Base-by-base conservation (phyloP, 345 rosid genomes). In the Kernera saxatilis region DNA sequence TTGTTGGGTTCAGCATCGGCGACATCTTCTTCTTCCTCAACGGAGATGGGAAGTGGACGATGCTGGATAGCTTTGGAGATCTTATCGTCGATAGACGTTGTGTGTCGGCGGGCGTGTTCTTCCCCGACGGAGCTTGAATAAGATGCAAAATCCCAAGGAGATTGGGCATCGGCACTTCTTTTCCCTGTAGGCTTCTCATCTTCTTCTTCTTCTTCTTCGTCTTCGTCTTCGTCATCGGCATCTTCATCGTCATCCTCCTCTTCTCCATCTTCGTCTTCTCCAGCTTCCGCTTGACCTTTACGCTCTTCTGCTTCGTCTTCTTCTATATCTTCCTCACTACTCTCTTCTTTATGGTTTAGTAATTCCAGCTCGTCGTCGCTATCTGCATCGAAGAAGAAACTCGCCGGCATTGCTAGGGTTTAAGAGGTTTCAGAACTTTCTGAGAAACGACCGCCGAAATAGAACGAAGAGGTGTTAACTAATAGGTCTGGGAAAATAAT, bases 101-200 rank as follows among this genome's bases (percentile, higher is more conserved):
- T 94, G 75, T 87, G 88, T 4, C 95, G 88, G 15, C 96, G 97
- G 11, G 90, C 85, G 79, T 93, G 97, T 76, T 93, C 98, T 43
- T 93, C 97, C 15, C 90, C 87, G 1, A 87, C 94, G 45, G 97
- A 84, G 77, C 87, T 92, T 6, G 96, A 86, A 66, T 84, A 91
- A 10, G 91, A 75, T 48, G 89, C 86, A 56, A 94, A 91, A 72
- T 94, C 96, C 97, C 96, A 91, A 5, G 97, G 97, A 10, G 99
- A 91, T 48, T 89, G 97, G 3, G 70, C 72, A 49, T 74, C 79
- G 15, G 56, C 55, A 39, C 57, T 29, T 35, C 44, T 68, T 71
- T 71, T 71, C 49, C 8, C 15, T 7, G 71, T 44, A 19, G 74
- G 60, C 32, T 69, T 79, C 15, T 75, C 78, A 39, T 80, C 78